These are phyloP conservation scores for Anisodus acutangulus DNA, from an alignment of 257 asterid species.

Conservation along the genomic window DNA sequence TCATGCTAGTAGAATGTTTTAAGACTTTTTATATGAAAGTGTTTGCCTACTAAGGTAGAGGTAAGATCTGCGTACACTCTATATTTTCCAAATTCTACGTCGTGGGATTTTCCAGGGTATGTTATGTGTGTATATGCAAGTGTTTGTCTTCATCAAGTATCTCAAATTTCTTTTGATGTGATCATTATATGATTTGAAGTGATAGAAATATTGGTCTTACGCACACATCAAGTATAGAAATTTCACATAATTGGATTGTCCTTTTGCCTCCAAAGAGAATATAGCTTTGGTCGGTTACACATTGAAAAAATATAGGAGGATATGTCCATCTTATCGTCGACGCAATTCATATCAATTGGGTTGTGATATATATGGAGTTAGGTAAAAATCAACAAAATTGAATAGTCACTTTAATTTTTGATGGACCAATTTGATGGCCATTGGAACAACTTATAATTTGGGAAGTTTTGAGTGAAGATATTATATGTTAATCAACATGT, in stretches of 20 bases:
- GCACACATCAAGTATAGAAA: not conserved
- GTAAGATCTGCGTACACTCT: too few relatives aligned
- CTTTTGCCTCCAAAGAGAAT: not conserved
- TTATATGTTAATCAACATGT: not conserved
- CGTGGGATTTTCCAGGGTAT: too few relatives aligned
- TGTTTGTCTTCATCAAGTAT: not conserved
- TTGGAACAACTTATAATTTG: not conserved
- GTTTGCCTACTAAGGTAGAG: not conserved
- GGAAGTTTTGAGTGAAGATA: not conserved
- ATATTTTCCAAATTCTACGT: too few relatives aligned
- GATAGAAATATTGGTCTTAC: not conserved
- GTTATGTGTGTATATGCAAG: not conserved
- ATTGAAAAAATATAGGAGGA: not conserved
- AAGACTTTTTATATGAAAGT: not conserved
- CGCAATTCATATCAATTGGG: not conserved
- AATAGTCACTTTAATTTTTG: not conserved
- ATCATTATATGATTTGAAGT: not conserved
- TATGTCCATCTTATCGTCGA: not conserved
- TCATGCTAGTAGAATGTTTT: not conserved
- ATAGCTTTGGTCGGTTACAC: not conserved
- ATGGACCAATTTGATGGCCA: not conserved
- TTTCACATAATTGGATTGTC: slow-evolving; percentile 20
- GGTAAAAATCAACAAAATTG: slow-evolving; percentile 4
- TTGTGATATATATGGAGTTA: not conserved
- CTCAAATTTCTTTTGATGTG: slow-evolving; percentile 12